Percentiles rank a stretch among this genome's conserved stretches.
Conservation (phyloP, 1,139 yeast species). For the Yamadazyma sp. region DNA sequence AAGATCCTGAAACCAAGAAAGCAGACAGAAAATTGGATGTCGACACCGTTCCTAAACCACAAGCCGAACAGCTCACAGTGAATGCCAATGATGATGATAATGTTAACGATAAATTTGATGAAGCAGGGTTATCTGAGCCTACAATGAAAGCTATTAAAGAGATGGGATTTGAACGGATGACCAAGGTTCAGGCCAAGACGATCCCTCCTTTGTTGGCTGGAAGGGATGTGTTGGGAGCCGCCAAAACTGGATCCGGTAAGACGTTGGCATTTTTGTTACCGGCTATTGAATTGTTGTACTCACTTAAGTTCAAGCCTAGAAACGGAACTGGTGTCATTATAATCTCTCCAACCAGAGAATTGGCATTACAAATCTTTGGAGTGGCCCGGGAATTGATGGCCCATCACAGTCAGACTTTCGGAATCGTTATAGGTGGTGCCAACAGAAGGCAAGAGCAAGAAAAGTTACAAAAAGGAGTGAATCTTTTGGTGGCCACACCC, state of each 20-base stretch:
- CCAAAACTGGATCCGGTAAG: constrained; percentile 98
- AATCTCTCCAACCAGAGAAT: constrained; percentile 81
- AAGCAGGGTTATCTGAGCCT: constrained; percentile 68
- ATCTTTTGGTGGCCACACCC: constrained; percentile 92
- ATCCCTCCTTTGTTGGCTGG: constrained; percentile 96
- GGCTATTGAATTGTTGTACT: constrained; percentile 81
- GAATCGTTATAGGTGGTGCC: constrained; percentile 97
- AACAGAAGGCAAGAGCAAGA: constrained; percentile 97
- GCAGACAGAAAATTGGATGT: constrained; percentile 19
- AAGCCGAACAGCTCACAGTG: constrained; percentile 24
- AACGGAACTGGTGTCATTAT: constrained; percentile 89
- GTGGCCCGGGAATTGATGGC: constrained; percentile 94
- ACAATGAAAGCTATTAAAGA: constrained; percentile 75
- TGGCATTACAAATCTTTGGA: constrained; percentile 95
- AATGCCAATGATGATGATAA: constrained; percentile 26
- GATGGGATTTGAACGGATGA: constrained; percentile 90
- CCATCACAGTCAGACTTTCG: constrained; percentile 89
- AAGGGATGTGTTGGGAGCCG: constrained; percentile 96
- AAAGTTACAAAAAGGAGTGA: constrained; percentile 89
- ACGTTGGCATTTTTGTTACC: constrained; percentile 98
- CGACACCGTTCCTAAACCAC: constrained; percentile 25
- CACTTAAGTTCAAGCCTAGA: constrained; percentile 56
- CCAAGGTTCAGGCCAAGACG: constrained; percentile 89
- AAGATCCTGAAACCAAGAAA: constrained; percentile 38
- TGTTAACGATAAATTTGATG: constrained; percentile 43